phyloP scores from a whole-genome alignment of 306 rosid species.

The Prunus salicina region DNA sequence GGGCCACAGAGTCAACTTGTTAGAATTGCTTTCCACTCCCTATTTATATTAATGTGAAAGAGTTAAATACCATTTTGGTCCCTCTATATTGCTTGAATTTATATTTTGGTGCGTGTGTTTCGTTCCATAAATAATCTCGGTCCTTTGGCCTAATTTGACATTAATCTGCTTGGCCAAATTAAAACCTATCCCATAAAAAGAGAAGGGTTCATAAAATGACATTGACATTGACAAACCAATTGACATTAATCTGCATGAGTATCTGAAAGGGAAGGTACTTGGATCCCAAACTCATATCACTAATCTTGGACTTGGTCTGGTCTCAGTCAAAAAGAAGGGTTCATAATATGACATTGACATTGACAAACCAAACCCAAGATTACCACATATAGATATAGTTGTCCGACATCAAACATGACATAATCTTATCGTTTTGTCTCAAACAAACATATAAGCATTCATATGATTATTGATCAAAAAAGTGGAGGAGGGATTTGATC shows the following conservation, averaged over 20 bases:
- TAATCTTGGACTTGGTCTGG: background rate
- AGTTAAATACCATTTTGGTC: too few relatives aligned
- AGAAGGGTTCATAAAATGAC: too few relatives aligned
- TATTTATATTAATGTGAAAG: background rate
- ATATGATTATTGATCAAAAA: slow-evolving; percentile 13
- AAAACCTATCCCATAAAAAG: too few relatives aligned
- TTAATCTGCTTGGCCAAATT: too few relatives aligned
- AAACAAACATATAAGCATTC: background rate
- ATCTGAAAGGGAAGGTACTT: background rate
- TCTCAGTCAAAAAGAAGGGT: too few relatives aligned
- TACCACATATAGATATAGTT: background rate
- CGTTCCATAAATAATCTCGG: too few relatives aligned
- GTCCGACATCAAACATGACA: background rate
- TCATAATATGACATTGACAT: background rate
- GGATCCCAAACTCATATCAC: background rate
- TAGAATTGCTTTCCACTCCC: accelerated
- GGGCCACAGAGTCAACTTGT: slow-evolving; percentile 50
- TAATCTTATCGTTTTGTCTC: background rate
- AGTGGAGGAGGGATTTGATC: slow-evolving; percentile 5
- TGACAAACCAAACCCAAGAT: background rate
- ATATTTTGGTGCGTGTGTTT: too few relatives aligned
- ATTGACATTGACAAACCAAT: too few relatives aligned
- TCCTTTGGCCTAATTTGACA: too few relatives aligned
- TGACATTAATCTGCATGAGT: too few relatives aligned
- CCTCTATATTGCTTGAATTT: too few relatives aligned